Base-by-base conservation (phyloP, 345 rosid genomes). In the Populus ilicifolia region DNA sequence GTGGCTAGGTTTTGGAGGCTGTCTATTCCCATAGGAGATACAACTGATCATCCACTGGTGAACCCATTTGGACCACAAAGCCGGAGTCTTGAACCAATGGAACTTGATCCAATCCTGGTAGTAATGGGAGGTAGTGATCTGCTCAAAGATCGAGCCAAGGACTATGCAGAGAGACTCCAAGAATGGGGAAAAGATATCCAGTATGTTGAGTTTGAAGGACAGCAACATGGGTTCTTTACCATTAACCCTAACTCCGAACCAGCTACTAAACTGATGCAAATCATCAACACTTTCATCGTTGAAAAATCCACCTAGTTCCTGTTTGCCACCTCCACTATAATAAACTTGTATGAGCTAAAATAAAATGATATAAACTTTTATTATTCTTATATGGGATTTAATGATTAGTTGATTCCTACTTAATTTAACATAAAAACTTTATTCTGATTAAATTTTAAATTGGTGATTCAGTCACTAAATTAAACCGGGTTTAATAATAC, bases 191-290 rank as follows among this genome's bases (percentile, higher is more conserved):
- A 87, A 81, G 82, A 80, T 81, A 77, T 85, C 25, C 78, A 88
- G 56, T 90, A 85, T 20, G 85, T 86, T 29, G 90, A 84, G 77
- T 88, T 88, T 62, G 85, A 80, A 69, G 91, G 85, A 27, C 79
- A 85, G 54, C 89, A 89, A 36, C 94, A 89, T 43, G 92, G 92
- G 0, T 89, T 89, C 84, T 88, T 89, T 83, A 89, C 92, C 79
- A 69, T 87, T 46, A 48, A 88, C 71, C 94, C 92, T 6, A 71
- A 79, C 62, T 83, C 90, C 1, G 73, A 84, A 67, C 77, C 84
- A 6, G 52, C 94, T 4, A 80, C 75, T 5, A 71, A 75, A 25
- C 62, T 88, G 78, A 88, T 90, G 94, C 70, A 13, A 14, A 23
- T 68, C 17, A 86, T 87, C 78, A 86, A 83, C 71, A 65, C 73